These are phyloP conservation scores for Artemisia annua DNA, from an alignment of 129 eudicot genomes.

Conservation along the genomic window DNA sequence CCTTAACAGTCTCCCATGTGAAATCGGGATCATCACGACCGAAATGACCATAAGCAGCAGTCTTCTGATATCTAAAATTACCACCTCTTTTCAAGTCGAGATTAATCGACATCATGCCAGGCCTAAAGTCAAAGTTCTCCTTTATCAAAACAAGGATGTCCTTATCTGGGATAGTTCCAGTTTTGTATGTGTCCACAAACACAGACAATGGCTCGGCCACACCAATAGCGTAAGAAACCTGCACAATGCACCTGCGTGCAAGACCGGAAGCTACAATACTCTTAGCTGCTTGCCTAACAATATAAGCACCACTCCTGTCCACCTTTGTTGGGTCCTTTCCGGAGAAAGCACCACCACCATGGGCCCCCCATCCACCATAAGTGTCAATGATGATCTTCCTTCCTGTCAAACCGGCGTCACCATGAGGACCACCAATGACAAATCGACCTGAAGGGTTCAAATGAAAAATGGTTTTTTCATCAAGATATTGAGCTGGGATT, in stretches of 20 bases:
- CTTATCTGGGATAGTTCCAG: constrained; percentile 67
- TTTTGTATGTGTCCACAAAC: constrained; percentile 64
- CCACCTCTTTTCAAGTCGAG: constrained; percentile 76
- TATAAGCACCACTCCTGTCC: constrained; percentile 72
- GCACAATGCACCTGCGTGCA: constrained; percentile 74
- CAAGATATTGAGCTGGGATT: constrained; percentile 58
- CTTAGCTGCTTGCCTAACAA: constrained; percentile 78
- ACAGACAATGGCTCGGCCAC: constrained; percentile 77
- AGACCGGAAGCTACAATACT: constrained; percentile 77
- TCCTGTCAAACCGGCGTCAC: constrained; percentile 70
- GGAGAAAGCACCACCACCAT: constrained; percentile 76
- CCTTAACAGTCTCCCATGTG: constrained; percentile 81
- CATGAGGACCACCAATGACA: constrained; percentile 77
- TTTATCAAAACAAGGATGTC: constrained; percentile 61
- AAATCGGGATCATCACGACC: constrained; percentile 80
- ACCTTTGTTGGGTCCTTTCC: constrained; percentile 79
- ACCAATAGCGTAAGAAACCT: constrained; percentile 80
- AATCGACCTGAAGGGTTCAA: constrained; percentile 73
- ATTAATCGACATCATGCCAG: constrained; percentile 71
- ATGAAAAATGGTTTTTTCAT: constrained; percentile 68
- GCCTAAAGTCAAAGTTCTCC: constrained; percentile 81
- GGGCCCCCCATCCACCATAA: constrained; percentile 81
- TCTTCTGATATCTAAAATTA: constrained; percentile 72
- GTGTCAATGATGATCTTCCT: constrained; percentile 72
- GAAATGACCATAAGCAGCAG: constrained; percentile 78